Percentiles rank a stretch among this genome's conserved stretches.
Conservation (phyloP, 1,284 basidiomycete genomes). For the Malassezia equina region DNA sequence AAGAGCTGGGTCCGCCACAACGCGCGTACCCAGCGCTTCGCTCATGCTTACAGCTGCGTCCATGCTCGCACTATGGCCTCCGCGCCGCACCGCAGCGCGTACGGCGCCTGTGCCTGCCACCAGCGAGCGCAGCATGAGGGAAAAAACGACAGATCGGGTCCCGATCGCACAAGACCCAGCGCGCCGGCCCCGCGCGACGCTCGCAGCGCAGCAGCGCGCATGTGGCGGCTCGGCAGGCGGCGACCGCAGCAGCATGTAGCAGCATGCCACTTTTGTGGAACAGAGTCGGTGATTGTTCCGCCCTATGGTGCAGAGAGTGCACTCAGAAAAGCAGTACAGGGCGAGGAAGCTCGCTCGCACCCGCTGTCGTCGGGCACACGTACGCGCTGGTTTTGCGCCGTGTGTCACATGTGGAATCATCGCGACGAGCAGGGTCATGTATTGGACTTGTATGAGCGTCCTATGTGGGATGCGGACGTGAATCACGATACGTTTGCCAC, state of each 20-base stretch:
- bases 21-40: not conserved
- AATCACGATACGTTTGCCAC: constrained; percentile 14
- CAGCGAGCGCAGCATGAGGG: not conserved
- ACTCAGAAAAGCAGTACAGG: not conserved
- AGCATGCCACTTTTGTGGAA: constrained; percentile 34
- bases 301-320: constrained; percentile 16
- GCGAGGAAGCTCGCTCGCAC: not conserved
- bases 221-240: not conserved
- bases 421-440: constrained; percentile 16
- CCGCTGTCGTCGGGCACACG: constrained; percentile 30
- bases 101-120: not conserved
- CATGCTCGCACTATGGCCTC: not conserved
- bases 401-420: constrained; percentile 33
- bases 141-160: not conserved
- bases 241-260: not conserved
- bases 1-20: not conserved
- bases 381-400: constrained; percentile 33
- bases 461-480: constrained; percentile 28
- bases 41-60: constrained; percentile 5
- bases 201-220: not conserved
- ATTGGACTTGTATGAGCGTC: constrained; percentile 25
- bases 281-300: constrained; percentile 26
- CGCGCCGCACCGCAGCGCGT: not conserved
- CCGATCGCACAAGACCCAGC: not conserved
- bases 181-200: not conserved